These are phyloP conservation scores for Candida xiaguanensis DNA, from an alignment of 805 yeast genomes.

Conservation along the genomic window DNA sequence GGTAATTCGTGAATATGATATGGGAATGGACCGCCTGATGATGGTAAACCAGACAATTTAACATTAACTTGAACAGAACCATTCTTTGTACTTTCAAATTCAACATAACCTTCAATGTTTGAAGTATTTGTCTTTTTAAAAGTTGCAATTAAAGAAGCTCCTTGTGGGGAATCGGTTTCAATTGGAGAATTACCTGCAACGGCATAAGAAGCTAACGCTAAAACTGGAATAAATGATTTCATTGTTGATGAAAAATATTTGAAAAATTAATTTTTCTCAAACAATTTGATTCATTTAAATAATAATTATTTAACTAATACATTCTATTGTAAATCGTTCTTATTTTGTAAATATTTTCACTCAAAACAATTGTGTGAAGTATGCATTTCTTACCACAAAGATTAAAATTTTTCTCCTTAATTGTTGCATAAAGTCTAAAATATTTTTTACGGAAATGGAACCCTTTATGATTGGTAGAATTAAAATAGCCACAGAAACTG, in stretches of 20 bases:
- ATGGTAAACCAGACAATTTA: slow-evolving; percentile 30
- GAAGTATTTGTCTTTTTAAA: slow-evolving; percentile 15
- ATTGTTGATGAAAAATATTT: background rate
- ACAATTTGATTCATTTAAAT: background rate
- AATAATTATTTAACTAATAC: background rate
- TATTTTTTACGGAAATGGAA: background rate
- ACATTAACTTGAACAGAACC: slow-evolving; percentile 33
- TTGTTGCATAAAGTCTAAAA: background rate
- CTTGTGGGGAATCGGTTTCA: slow-evolving; percentile 26
- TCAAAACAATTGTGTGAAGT: background rate
- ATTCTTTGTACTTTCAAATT: slow-evolving; percentile 24
- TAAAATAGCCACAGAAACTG: background rate
- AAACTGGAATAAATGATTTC: background rate
- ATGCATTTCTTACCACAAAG: background rate
- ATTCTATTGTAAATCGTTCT: background rate
- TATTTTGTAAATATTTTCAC: background rate
- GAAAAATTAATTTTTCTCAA: background rate
- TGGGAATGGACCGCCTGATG: slow-evolving; percentile 34
- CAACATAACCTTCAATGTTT: slow-evolving; percentile 26
- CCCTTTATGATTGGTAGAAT: background rate
- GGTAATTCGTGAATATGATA: slow-evolving; percentile 38
- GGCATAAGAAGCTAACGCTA: slow-evolving; percentile 6
- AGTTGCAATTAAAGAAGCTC: slow-evolving; percentile 24
- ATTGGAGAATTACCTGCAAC: slow-evolving; percentile 23
- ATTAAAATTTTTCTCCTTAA: background rate